A percentile compares a stretch with the other conserved stretches of the same genome.
Conservation (phyloP, 805 yeast species). For the Peterozyma xylosa region DNA sequence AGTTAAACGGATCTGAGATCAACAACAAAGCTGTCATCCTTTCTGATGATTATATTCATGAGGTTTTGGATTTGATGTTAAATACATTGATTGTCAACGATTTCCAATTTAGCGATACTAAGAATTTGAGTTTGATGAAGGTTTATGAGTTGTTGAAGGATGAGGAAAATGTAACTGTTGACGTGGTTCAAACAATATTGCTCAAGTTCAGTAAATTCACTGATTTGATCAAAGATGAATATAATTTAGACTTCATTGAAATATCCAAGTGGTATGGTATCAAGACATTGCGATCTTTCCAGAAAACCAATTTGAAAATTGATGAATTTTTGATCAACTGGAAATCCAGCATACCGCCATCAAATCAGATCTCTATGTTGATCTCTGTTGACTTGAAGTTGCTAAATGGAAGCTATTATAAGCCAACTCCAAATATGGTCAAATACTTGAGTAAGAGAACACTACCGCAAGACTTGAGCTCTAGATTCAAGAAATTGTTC, state of each 20-base stretch:
- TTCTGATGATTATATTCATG: conserved; percentile 9
- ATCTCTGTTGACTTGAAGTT: conserved; percentile 49
- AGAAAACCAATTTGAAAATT: neutral
- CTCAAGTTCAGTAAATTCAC: conserved; percentile 32
- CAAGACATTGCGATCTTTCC: conserved; percentile 29
- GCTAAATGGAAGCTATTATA: conserved; percentile 46
- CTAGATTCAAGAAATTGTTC: conserved; percentile 47
- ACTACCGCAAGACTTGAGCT: conserved; percentile 40
- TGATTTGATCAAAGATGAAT: conserved; percentile 13
- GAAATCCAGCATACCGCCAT: conserved; percentile 34
- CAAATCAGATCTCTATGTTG: conserved; percentile 34
- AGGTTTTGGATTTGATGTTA: conserved; percentile 8
- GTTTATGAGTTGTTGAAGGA: conserved; percentile 10
- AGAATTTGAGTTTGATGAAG: conserved; percentile 10
- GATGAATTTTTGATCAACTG: conserved; percentile 59
- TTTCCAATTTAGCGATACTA: conserved; percentile 1
- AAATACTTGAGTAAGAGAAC: conserved; percentile 42
- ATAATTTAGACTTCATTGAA: conserved; percentile 30
- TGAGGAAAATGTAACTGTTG: conserved; percentile 18
- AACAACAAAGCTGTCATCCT: conserved; percentile 33
- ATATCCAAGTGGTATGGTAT: conserved; percentile 62
- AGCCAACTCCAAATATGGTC: conserved; percentile 39
- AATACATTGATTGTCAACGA: conserved; percentile 9
- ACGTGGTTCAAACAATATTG: conserved; percentile 42
- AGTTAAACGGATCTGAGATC: conserved; percentile 46